Base-by-base conservation (phyloP, 2,329 filamentous ascomycete species). In the Rugonectria rugulosa region DNA sequence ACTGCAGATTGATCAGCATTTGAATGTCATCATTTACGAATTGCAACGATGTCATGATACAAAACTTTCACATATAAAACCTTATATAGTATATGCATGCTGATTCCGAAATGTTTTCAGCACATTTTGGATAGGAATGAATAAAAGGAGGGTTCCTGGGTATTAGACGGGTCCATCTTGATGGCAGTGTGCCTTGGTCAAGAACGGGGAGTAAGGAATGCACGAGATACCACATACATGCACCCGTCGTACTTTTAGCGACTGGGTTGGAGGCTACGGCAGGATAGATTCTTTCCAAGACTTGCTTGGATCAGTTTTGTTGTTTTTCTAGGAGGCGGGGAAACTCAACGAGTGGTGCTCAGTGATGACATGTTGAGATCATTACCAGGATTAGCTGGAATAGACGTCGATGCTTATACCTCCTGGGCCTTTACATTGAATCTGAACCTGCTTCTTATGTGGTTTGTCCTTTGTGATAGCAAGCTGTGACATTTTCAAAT, bases 81-180 rank as follows among this genome's bases (percentile, higher is more conserved):
- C 31, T 44, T 27, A 61, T 44, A 50, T 50, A 50, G 36, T 41
- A n/a, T 56, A 59, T 56, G 62, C 20, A 45, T 42, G 36, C 32
- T 62, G 56, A 47, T 61, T 55, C 52, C 46, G 56, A 48, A 41
- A 65, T 66, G 50, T 56, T 36, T 41, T 59, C 43, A 52, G 57
- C 58, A 52, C 59, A 61, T 66, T 64, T 64, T 53, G 61, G 37
- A 59, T 53, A 65, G n/a, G n/a, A n/a, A 37, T 21, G 56, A 14
- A 49, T 43, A 54, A 61, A 60, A 36, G 43, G 23, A 50, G 19
- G 44, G 38, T 52, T 27, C 34, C 32, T 32, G 15, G 42, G 54
- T 56, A 42, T 40, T 50, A 57, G 42, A 62, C 29, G 24, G 45
- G 38, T 14, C 36, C 40, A 20, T 40, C 26, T 31, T 56, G 38